Conservation (phyloP, 1,139 yeast genomes). For the Geotrichum klebahnii region DNA sequence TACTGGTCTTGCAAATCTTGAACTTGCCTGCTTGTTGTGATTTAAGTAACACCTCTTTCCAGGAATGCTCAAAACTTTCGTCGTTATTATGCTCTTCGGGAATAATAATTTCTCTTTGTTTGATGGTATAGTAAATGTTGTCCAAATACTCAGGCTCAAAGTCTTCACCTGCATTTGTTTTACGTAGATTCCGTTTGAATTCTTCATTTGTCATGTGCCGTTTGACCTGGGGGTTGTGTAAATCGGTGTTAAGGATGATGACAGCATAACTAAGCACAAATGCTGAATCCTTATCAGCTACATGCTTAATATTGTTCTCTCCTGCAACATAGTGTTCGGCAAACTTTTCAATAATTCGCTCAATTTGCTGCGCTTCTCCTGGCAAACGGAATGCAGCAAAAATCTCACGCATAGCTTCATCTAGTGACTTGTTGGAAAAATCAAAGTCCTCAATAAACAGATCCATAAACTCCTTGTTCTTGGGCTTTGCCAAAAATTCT, state of each 20-base stretch:
- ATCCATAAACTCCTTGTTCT: conserved; percentile 56
- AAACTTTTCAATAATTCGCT: conserved; percentile 80
- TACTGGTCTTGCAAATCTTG: conserved; percentile 34
- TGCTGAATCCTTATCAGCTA: conserved; percentile 66
- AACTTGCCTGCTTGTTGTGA: conserved; percentile 34
- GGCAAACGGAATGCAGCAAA: conserved; percentile 88
- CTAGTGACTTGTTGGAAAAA: conserved; percentile 73
- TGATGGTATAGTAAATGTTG: conserved; percentile 73
- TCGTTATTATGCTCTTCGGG: conserved; percentile 90
- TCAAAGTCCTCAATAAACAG: conserved; percentile 69
- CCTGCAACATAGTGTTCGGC: conserved; percentile 64
- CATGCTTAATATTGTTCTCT: conserved; percentile 13
- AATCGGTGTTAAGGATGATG: conserved; percentile 87
- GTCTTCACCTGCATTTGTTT: conserved; percentile 66
- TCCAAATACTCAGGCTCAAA: conserved; percentile 70
- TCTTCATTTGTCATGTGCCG: conserved; percentile 84
- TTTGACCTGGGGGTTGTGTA: conserved; percentile 70
- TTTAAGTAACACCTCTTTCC: conserved; percentile 73
- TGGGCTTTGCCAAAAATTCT: conserved; percentile 74
- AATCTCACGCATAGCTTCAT: conserved; percentile 82
- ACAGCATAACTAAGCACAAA: conserved; percentile 89
- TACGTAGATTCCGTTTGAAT: conserved; percentile 73
- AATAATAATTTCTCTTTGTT: conserved; percentile 86
- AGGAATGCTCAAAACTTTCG: conserved; percentile 87
- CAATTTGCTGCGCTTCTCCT: conserved; percentile 96